Evolutionary conservation across 768 basidiomycete species (phyloP).

Genomic region (Lentinus tigrinus): DNA sequence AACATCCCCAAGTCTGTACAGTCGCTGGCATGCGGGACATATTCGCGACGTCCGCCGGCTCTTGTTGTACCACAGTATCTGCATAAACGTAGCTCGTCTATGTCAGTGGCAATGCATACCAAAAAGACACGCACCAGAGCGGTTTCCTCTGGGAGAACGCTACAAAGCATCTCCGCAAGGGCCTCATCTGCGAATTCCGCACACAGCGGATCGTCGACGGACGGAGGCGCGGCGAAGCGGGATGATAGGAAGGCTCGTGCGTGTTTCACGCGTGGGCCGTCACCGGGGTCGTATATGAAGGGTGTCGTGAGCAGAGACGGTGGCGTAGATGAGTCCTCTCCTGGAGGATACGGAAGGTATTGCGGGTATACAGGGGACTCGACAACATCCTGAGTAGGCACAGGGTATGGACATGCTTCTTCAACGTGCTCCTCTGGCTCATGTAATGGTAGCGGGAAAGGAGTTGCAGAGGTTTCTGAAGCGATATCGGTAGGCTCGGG

Average conservation of each 20-base stretch:
- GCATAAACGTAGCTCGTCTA: neutral
- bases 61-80: slow-evolving; percentile 88
- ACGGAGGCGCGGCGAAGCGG: slow-evolving; percentile 67
- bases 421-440: too few species aligned
- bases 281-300: slow-evolving; percentile 76
- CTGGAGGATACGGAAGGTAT: neutral
- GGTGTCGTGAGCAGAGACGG: slow-evolving; percentile 36
- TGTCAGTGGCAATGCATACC: neutral
- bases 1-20: slow-evolving; percentile 69
- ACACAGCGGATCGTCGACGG: slow-evolving; percentile 63
- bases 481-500: too few species aligned
- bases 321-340: slow-evolving; percentile 8
- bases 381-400: neutral
- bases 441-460: too few species aligned
- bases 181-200: slow-evolving; percentile 78
- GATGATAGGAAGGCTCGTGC: slow-evolving; percentile 61
- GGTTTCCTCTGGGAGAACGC: slow-evolving; percentile 67
- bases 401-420: neutral
- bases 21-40: slow-evolving; percentile 74
- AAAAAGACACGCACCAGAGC: slow-evolving; percentile 54
- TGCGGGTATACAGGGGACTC: neutral
- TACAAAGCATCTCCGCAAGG: slow-evolving; percentile 68
- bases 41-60: slow-evolving; percentile 67
- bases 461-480: too few species aligned
- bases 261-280: slow-evolving; percentile 73